phyloP scores from a whole-genome alignment of 306 rosid genomes.

The Biancaea sappan region DNA sequence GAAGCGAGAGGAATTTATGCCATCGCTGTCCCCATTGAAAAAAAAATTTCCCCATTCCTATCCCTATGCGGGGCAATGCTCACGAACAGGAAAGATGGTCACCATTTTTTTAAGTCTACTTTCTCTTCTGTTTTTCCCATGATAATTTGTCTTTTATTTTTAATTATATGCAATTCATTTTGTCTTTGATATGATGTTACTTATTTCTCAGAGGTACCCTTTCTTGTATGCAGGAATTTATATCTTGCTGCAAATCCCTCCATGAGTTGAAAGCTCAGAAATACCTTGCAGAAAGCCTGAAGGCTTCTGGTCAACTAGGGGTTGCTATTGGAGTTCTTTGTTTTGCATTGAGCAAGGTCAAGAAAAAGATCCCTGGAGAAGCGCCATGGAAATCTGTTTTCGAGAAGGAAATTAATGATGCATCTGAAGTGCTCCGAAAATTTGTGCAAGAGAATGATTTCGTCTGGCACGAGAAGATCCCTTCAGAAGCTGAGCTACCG shows the following conservation, averaged over 20 bases:
- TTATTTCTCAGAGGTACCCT: conserved; percentile 7
- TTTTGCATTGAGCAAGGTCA: conserved; percentile 42
- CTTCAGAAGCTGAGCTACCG: conserved; percentile 50
- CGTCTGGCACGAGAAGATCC: conserved; percentile 68
- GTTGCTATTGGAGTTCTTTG: conserved; percentile 66
- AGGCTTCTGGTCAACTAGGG: conserved; percentile 54
- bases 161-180: neutral
- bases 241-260: conserved; percentile 51
- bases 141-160: neutral
- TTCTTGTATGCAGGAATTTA: conserved; percentile 60
- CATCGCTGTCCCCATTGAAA: no score
- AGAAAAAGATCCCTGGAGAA: conserved; percentile 49
- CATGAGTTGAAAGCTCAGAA: conserved; percentile 64
- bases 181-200: conserved; percentile 4
- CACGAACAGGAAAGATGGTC: neutral
- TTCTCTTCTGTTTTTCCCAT: conserved; percentile 17
- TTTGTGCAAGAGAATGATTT: conserved; percentile 65
- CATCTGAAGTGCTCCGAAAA: conserved; percentile 65
- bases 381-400: conserved; percentile 56
- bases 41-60: no score
- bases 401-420: conserved; percentile 46
- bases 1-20: no score
- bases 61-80: no score
- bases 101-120: neutral
- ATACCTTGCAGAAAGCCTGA: conserved; percentile 56